Evolutionary conservation across 257 asterid species (phyloP).

Genomic region (Solanum lycopersicoides): DNA sequence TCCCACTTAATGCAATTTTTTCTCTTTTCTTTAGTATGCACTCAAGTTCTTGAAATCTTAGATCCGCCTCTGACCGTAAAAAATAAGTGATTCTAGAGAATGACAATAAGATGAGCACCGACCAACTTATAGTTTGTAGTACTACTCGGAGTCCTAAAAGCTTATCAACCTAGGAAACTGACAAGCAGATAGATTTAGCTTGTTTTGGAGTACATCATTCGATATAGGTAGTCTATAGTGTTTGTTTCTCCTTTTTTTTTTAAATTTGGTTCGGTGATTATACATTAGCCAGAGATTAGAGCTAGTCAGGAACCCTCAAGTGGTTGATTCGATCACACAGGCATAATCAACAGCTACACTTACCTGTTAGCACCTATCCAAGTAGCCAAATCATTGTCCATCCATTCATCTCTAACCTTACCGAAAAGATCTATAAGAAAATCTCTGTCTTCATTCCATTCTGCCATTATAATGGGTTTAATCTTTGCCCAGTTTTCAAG

Average conservation of each 20-base stretch:
- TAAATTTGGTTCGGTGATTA: neutral
- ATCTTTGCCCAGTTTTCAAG: constrained; percentile 69
- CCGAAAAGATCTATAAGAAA: constrained; percentile 72
- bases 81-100: neutral
- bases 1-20: neutral
- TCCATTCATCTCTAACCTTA: constrained; percentile 87
- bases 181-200: neutral
- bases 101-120: neutral
- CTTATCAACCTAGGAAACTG: neutral
- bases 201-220: neutral
- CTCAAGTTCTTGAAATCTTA: neutral
- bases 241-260: neutral
- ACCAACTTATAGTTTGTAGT: neutral
- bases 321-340: neutral
- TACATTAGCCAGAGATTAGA: neutral
- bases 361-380: constrained; percentile 91
- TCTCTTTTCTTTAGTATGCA: neutral
- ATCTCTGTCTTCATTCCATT: constrained; percentile 77
- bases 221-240: neutral
- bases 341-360: neutral
- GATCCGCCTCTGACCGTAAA: neutral
- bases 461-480: constrained; percentile 75
- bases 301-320: neutral
- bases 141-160: neutral
- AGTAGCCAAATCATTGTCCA: constrained; percentile 56